A percentile compares a stretch with the other conserved stretches of the same genome.
phyloP scores from a whole-genome alignment of 768 basidiomycete species.

The Lentinula aciculospora region DNA sequence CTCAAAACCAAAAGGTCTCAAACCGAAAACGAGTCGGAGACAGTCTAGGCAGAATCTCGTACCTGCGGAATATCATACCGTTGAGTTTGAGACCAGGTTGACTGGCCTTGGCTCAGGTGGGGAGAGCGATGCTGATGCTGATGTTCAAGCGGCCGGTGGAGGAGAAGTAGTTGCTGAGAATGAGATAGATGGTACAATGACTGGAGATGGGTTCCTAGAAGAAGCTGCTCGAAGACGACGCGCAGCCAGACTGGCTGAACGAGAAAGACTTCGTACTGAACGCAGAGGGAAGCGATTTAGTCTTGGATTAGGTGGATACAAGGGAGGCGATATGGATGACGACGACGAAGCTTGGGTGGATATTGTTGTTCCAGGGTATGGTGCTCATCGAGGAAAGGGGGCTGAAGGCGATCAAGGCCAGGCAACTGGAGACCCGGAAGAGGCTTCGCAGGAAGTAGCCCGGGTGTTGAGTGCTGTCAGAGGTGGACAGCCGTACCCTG shows the following conservation, averaged over 20 bases:
- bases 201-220: conserved; percentile 1
- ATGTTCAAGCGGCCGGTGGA: conserved; percentile 25
- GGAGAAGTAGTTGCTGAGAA: conserved; percentile 1
- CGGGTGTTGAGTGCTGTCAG: conserved; percentile 47
- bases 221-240: not conserved
- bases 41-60: conserved; percentile 22
- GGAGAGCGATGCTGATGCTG: conserved; percentile 25
- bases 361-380: not conserved
- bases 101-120: conserved; percentile 53
- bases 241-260: conserved; percentile 2
- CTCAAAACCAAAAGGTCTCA: not conserved
- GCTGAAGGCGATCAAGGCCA: conserved; percentile 37
- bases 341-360: conserved; percentile 3
- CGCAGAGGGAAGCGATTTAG: conserved; percentile 1
- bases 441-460: conserved; percentile 67
- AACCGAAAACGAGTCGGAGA: conserved; percentile 29
- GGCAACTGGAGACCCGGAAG: conserved; percentile 46
- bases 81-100: conserved; percentile 81
- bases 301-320: conserved; percentile 18
- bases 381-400: conserved; percentile 20
- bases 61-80: conserved; percentile 74
- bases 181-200: not conserved
- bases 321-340: not conserved
- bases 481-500: conserved; percentile 2
- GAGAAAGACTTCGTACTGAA: not conserved